phyloP scores from a whole-genome alignment of 2,329 filamentous ascomycete genomes.

The Ophiocordyceps camponoti-leonardi region DNA sequence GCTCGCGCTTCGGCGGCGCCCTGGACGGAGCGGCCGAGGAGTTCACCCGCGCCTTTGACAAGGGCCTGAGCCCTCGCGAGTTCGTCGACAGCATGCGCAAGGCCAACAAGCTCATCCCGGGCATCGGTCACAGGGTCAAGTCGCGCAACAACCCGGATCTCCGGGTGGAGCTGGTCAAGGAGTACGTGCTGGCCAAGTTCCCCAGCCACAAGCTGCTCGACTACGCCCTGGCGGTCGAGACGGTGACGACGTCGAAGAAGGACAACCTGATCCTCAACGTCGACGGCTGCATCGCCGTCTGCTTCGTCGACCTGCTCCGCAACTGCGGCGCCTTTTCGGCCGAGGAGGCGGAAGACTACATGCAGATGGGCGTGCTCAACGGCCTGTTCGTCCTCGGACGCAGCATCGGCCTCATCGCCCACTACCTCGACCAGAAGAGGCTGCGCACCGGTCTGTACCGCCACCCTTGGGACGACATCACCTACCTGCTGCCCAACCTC shows the following conservation, averaged over 20 bases:
- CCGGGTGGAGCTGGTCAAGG: constrained; percentile 97
- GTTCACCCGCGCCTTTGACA: constrained; percentile 96
- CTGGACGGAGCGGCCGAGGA: constrained; percentile 95
- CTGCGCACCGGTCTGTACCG: constrained; percentile 96
- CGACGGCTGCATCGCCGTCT: constrained; percentile 93
- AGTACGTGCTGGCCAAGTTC: constrained; percentile 96
- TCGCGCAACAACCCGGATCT: constrained; percentile 99
- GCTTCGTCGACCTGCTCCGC: constrained; percentile 94
- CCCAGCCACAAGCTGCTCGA: constrained; percentile 95
- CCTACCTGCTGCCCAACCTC: constrained; percentile 76
- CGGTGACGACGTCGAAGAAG: constrained; percentile 98
- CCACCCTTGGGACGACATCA: constrained; percentile 98
- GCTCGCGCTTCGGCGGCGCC: constrained; percentile 95
- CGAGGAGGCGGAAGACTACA: constrained; percentile 97
- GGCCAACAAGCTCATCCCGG: constrained; percentile 99
- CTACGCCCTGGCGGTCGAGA: constrained; percentile 95
- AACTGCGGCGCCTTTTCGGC: constrained; percentile 93
- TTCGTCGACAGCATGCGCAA: constrained; percentile 99
- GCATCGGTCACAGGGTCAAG: constrained; percentile 99
- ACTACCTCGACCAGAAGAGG: constrained; percentile 99
- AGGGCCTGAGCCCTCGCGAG: constrained; percentile 93
- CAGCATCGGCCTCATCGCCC: constrained; percentile 96
- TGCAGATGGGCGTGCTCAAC: constrained; percentile 98
- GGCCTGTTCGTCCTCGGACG: constrained; percentile 96
- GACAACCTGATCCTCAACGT: constrained; percentile 99